Conservation (phyloP, 129 eudicot genomes). For the Saussurea involucrata region DNA sequence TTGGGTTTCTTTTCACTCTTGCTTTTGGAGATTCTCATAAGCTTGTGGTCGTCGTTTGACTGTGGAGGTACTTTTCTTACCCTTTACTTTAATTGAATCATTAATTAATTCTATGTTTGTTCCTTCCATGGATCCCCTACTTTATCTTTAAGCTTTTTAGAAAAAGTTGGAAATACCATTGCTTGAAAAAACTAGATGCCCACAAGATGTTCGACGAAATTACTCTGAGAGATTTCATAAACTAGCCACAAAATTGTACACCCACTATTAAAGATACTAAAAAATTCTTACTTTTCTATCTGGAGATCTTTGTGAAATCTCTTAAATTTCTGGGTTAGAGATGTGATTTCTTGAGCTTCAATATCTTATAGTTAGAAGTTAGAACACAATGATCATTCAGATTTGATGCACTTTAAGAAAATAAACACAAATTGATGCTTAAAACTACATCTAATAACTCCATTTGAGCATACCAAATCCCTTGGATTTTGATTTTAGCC, state of each 20-base stretch:
- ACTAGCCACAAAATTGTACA: background rate
- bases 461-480: too few relatives aligned
- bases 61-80: background rate
- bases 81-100: background rate
- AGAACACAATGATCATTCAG: background rate
- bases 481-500: too few relatives aligned
- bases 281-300: background rate
- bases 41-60: conserved; percentile 19
- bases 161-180: background rate
- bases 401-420: background rate
- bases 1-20: background rate
- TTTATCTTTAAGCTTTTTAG: background rate
- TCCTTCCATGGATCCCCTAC: background rate
- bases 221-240: background rate
- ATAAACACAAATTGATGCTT: background rate
- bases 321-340: background rate
- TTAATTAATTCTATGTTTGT: background rate
- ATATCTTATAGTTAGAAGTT: background rate
- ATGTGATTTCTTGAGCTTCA: background rate
- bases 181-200: background rate
- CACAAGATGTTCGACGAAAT: background rate
- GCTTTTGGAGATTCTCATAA: conserved; percentile 22
- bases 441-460: background rate
- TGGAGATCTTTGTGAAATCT: background rate
- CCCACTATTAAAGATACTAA: background rate